Base-by-base conservation (phyloP, 441 rosid species). In the Croton setiger region DNA sequence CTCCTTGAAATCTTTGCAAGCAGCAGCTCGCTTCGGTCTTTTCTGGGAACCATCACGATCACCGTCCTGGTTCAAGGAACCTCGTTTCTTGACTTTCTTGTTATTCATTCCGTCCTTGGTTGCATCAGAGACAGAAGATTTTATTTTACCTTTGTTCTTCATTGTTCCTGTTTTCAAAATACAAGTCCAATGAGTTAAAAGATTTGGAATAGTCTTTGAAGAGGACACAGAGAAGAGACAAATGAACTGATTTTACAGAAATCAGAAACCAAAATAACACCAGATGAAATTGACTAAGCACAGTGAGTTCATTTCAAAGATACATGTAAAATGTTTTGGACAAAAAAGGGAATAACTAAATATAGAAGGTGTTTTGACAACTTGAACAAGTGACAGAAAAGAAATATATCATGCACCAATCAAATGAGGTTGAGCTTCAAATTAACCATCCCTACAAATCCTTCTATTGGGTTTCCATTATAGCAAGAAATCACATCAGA, bases 11-110 rank as follows among this genome's bases (percentile, higher is more conserved):
- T 82, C 68, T 20, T 71, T 68, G 70, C 89, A 83, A 39, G 94
- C 94, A 58, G 89, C 94, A 57, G 86, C 87, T 60, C 94, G 80
- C 82, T 63, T 85, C 0, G 89, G 89, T 72, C 82, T 82, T 79
- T 81, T 86, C 27, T 60, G 21, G n/a, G 76, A 47, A 8, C 54
- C 67, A 11, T 54, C 78, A 14, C 39, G 20, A 45, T 67, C 74
- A 49, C 74, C 74, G 10, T 31, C 43, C 43, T 21, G 57, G 17
- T 69, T 64, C 9, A 51, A 17, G 20, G 70, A 67, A 54, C 31
- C 59, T 51, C 58, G 51, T 60, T 74, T 66, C 62, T 66, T 74
- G 35, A 11, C 70, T 52, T 61, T 74, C 17, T 4, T 58, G 45
- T 57, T 66, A 15, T 37, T 41, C 10, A 13, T 59, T 18, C 20